phyloP scores from a whole-genome alignment of 495 filamentous ascomycete genomes.

The Aspergillus homomorphus region DNA sequence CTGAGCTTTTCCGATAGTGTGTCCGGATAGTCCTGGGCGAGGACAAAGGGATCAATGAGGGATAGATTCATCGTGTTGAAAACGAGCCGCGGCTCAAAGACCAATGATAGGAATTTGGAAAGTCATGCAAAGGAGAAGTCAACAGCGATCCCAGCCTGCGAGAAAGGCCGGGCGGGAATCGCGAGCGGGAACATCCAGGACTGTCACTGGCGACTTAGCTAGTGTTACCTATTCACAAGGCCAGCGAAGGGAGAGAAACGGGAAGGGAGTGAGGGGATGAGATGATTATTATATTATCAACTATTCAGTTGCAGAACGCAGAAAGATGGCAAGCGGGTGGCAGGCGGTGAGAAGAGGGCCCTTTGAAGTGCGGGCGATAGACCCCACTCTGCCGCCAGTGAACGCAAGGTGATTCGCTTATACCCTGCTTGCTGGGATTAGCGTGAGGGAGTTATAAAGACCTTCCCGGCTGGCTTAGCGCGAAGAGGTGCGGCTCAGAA shows the following conservation, averaged over 20 bases:
- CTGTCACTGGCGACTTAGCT: constrained; percentile 4
- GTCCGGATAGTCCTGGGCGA: constrained; percentile 94
- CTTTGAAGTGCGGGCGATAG: neutral
- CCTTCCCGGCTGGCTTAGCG: constrained; percentile 31
- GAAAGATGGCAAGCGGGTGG: constrained; percentile 17
- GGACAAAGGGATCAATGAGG: constrained; percentile 74
- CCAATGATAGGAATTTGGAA: neutral
- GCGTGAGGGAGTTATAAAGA: constrained; percentile 21
- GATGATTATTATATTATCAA: constrained; percentile 1
- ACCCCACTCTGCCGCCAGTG: neutral
- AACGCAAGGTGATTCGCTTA: constrained; percentile 4
- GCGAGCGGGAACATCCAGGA: constrained; percentile 32
- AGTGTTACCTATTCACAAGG: constrained; percentile 9
- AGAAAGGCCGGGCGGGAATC: constrained; percentile 28
- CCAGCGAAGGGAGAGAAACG: constrained; percentile 12
- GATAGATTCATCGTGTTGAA: constrained; percentile 66
- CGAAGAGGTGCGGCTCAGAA: constrained; percentile 35
- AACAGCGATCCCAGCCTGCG: constrained; percentile 25
- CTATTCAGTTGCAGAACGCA: constrained; percentile 5
- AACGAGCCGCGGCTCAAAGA: neutral
- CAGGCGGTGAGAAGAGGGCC: constrained; percentile 21
- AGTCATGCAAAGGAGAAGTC: constrained; percentile 6
- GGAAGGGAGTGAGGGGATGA: neutral
- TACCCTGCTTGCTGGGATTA: neutral
- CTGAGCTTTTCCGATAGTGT: constrained; percentile 79